These are phyloP conservation scores for Saccharomyces hybrid DNA, from an alignment of 1,139 yeast species.

Conservation along the genomic window DNA sequence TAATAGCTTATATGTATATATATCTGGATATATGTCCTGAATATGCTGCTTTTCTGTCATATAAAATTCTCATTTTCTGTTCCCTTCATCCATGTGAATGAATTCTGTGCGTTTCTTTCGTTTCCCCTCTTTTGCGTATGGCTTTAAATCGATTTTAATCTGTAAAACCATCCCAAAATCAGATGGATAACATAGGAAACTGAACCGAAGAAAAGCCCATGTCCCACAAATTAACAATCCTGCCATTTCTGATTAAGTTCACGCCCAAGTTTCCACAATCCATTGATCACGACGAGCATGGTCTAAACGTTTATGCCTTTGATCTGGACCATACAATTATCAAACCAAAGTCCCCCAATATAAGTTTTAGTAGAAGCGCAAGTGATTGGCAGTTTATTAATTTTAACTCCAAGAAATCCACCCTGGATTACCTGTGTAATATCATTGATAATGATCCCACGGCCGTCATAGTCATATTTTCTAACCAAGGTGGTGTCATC, in stretches of 20 bases:
- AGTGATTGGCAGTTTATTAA: constrained; percentile 29
- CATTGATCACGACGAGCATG: not conserved
- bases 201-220: constrained; percentile 3
- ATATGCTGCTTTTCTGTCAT: not conserved
- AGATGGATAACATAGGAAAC: not conserved
- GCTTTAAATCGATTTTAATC: not conserved
- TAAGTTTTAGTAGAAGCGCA: constrained; percentile 20
- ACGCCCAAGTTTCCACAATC: constrained; percentile 13
- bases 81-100: not conserved
- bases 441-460: constrained; percentile 25
- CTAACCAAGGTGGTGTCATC: constrained; percentile 67
- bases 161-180: not conserved
- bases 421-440: constrained; percentile 20
- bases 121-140: not conserved
- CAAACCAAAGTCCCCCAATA: constrained; percentile 20
- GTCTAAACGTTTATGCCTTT: constrained; percentile 22
- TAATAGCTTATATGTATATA: not conserved
- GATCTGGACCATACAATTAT: constrained; percentile 31
- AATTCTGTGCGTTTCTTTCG: not conserved
- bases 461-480: constrained; percentile 53
- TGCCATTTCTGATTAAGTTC: constrained; percentile 26
- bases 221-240: constrained; percentile 25
- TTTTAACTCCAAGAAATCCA: constrained; percentile 10
- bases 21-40: not conserved
- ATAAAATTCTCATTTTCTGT: not conserved